Evolutionary conservation across 1,139 yeast species (phyloP).

Genomic region (Kodamaea suecica): DNA sequence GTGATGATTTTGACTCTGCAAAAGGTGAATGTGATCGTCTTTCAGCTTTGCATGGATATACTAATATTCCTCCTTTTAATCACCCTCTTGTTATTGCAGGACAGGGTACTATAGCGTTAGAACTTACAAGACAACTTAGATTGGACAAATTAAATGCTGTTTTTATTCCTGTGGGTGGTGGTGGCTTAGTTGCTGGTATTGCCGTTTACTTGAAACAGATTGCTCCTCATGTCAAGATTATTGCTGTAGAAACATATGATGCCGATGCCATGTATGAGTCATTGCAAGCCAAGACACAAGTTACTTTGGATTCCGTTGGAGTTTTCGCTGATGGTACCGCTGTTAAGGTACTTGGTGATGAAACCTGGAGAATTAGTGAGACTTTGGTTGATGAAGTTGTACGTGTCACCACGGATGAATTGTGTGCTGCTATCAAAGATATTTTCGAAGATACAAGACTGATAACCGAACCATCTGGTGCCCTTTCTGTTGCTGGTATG

Average conservation of each 20-base stretch:
- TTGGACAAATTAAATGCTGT: conserved; percentile 78
- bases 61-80: conserved; percentile 94
- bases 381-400: conserved; percentile 86
- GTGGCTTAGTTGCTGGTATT: conserved; percentile 90
- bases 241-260: conserved; percentile 94
- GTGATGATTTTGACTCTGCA: conserved; percentile 93
- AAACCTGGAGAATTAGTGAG: conserved; percentile 78
- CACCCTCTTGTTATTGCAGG: conserved; percentile 99
- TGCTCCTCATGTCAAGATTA: conserved; percentile 95
- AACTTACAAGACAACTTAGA: conserved; percentile 80
- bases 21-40: conserved; percentile 82
- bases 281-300: conserved; percentile 53
- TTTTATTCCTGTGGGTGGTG: conserved; percentile 95
- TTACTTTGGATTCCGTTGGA: conserved; percentile 71
- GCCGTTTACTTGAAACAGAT: conserved; percentile 86
- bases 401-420: conserved; percentile 86
- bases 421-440: conserved; percentile 96
- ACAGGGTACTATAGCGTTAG: conserved; percentile 96
- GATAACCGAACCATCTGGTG: conserved; percentile 96
- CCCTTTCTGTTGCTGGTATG: conserved; percentile 91
- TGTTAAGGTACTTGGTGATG: conserved; percentile 84
- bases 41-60: conserved; percentile 63
- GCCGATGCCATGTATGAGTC: conserved; percentile 88
- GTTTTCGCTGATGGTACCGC: conserved; percentile 99
- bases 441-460: conserved; percentile 93